Base-by-base conservation (phyloP, 139 green algal genomes). In the Coelastrella sp. region DNA sequence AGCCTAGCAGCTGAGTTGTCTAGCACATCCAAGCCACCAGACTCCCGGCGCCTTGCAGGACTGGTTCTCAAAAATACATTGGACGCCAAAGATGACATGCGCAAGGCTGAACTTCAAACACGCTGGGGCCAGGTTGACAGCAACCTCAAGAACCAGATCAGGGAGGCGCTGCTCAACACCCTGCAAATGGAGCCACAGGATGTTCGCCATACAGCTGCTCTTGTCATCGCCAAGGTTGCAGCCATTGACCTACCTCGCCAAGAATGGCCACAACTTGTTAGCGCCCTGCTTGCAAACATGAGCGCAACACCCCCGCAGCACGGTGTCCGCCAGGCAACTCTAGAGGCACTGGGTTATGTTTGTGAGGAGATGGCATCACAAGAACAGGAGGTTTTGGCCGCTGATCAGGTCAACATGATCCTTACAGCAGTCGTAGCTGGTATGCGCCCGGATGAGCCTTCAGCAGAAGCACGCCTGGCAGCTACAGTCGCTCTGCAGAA, bases 11-110 rank as follows among this genome's bases (percentile, higher is more conserved):
- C 92, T 0, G 97, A 99, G 92, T 88, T 99, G 17, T 93, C 94
- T 8, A 97, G 96, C 60, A 89, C 95, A 13, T 66, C 89, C 17
- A 98, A 98, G 79, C 95, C 96, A 0, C 85, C 92, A 7, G 95
- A 98, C 57, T 90, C 93, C 2, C 90, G 98, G 64, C 94, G 95
- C 54, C 94, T 99, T 13, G 98, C 98, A 19, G 98, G 97, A 7
- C 85, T 99, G 5, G 92, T 99, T n/a, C 93, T 99, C 3, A 99
- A 99, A 90, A 99, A 99, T 93, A 80, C 92, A 19, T 90, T 99
- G 11, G 96, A 99, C 89, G 96, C 97, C 32, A 98, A 97, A 88
- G 97, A 99, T n/a, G 91, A 94, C 10, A 83, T 79, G 2, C 89
- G 93, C 13, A 92, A 98, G 92, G 89, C 86, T 4, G 95, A 96